Base-by-base conservation (phyloP, 805 yeast genomes). In the Metschnikowia borealis region DNA sequence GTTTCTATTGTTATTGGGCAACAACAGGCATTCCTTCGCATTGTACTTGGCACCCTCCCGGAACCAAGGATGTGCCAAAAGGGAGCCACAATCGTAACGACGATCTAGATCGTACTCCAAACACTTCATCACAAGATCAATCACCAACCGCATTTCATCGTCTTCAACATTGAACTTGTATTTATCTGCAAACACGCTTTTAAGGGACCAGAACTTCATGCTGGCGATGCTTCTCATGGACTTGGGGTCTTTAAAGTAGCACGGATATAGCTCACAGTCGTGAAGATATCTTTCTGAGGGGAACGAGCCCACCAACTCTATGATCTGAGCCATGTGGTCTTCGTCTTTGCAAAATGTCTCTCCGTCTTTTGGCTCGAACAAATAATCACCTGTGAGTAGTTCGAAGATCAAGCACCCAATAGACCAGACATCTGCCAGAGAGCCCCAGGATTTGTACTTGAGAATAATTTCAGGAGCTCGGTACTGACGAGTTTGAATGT, bases 391-490 rank as follows among this genome's bases (percentile, higher is more conserved):
- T 0, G 99, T 92, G 40, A 92, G 68, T 21, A 94, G 75, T 70
- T 94, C 99, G 69, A 94, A 94, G 1, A 87, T 75, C 61, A 94
- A 70, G 69, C 98, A 91, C 0, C 96, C 97, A 60, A 87, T 75
- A n/a, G 96, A 87, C 99, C 99, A 94, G 44, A 92, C 79, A 68
- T 94, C 99, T 1, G 95, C 85, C 48, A 92, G 83, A 47, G 96
- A 90, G 0, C 99, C 99, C 99, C 99, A 94, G 32, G 51, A 36
- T 38, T 80, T 75, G 8, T 87, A 80, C 41, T 49, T 47, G 44
- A 58, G 54, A 29, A 58, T 42, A 10, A 58, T 41, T 94, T 92
- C 99, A 1, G 98, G 98, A 0, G 97, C 81, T 41, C 99, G 76
- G 66, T 90, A 90, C 65, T 90, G 97, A 42, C 97, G 77, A 1